phyloP scores from a whole-genome alignment of 345 rosid species.

The Garcia nutans region DNA sequence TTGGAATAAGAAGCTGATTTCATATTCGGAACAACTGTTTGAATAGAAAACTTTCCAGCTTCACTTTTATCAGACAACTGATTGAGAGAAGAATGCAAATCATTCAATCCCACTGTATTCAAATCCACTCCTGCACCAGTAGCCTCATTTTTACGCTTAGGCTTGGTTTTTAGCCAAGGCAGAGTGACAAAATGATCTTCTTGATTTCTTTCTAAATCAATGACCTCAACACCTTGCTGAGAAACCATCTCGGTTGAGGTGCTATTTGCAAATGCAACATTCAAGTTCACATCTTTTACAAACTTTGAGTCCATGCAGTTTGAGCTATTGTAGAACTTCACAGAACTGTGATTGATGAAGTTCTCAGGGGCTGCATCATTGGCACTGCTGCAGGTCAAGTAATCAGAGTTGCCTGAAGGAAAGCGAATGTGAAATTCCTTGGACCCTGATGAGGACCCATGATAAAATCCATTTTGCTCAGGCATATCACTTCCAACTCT shows the following conservation, averaged over 20 bases:
- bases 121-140: conserved; percentile 41
- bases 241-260: conserved; percentile 34
- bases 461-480: conserved; percentile 46
- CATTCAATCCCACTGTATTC: conserved; percentile 34
- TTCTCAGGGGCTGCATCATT: conserved; percentile 29
- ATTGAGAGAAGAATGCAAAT: conserved; percentile 37
- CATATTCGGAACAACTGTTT: conserved; percentile 34
- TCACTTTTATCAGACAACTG: conserved; percentile 37
- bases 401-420: conserved; percentile 31
- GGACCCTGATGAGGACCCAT: conserved; percentile 54
- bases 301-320: conserved; percentile 33
- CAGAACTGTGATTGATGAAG: conserved; percentile 27
- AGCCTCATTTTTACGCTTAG: conserved; percentile 36
- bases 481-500: conserved; percentile 47
- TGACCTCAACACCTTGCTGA: conserved; percentile 32
- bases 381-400: conserved; percentile 34
- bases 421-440: conserved; percentile 35
- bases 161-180: conserved; percentile 68
- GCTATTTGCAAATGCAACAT: conserved; percentile 42
- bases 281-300: conserved; percentile 47
- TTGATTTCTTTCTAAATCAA: conserved; percentile 46
- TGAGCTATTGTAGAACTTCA: conserved; percentile 31
- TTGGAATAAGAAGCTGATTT: conserved; percentile 43
- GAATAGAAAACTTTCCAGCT: conserved; percentile 28
- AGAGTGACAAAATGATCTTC: conserved; percentile 42